Percentiles rank a stretch among this genome's conserved stretches.
These are phyloP conservation scores for Corymbia maculata DNA, from an alignment of 345 rosid species.

Conservation along the genomic window DNA sequence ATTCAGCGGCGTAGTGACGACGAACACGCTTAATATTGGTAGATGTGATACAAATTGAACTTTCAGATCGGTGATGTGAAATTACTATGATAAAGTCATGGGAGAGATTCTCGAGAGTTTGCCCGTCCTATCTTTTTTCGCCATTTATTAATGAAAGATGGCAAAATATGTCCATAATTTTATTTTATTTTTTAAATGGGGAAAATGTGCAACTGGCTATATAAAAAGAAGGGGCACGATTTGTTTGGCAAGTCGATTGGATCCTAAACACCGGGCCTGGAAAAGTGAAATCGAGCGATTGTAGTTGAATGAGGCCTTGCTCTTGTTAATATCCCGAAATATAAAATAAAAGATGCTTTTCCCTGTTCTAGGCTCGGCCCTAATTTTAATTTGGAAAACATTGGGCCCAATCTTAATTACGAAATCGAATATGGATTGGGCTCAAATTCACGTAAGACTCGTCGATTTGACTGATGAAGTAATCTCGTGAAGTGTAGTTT, in stretches of 20 bases:
- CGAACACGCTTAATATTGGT: rapidly evolving
- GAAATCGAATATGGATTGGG: neutral
- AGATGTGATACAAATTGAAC: rapidly evolving
- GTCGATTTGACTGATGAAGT: neutral
- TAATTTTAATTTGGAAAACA: neutral
- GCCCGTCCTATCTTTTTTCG: neutral
- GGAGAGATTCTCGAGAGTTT: neutral
- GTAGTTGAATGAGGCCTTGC: neutral
- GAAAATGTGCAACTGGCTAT: neutral
- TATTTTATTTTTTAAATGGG: neutral
- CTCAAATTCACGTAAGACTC: neutral
- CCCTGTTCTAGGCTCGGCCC: neutral
- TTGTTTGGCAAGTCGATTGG: neutral
- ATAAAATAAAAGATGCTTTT: neutral
- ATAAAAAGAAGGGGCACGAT: neutral
- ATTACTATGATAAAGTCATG: neutral
- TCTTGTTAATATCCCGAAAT: neutral
- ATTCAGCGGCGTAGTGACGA: rapidly evolving
- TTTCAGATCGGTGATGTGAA: neutral
- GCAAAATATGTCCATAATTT: neutral
- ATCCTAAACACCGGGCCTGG: neutral
- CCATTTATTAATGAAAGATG: neutral
- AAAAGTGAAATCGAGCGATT: neutral
- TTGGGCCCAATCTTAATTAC: neutral
- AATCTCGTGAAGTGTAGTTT: neutral